These are phyloP conservation scores for Silene uniflora DNA, from an alignment of 148 eudicot species.

Conservation along the genomic window DNA sequence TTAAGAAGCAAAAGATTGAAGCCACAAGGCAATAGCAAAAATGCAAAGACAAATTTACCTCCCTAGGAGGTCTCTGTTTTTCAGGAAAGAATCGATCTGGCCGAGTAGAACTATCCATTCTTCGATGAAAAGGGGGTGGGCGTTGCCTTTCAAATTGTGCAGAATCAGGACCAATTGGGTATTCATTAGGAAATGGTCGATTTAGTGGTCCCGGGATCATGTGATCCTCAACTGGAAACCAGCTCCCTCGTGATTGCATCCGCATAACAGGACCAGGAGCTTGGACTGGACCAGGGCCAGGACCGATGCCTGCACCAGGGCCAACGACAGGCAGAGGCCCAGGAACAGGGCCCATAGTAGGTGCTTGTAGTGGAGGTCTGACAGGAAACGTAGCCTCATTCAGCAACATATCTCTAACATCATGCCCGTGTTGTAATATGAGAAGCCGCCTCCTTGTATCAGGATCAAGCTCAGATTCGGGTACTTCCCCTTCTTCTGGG, in stretches of 20 bases:
- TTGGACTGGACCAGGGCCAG: slow-evolving; percentile 31
- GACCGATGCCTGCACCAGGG: slow-evolving; percentile 19
- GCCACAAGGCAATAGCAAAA: not conserved
- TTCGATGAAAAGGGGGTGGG: slow-evolving; percentile 50
- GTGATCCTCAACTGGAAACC: slow-evolving; percentile 77
- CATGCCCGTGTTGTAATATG: slow-evolving; percentile 92
- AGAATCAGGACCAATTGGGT: slow-evolving; percentile 44
- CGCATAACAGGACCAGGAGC: slow-evolving; percentile 43
- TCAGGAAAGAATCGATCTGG: slow-evolving; percentile 50
- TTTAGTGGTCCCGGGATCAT: slow-evolving; percentile 52
- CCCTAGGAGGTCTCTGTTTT: slow-evolving; percentile 62
- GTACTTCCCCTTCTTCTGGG: slow-evolving; percentile 96
- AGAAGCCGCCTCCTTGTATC: slow-evolving; percentile 96
- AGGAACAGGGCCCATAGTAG: slow-evolving; percentile 33
- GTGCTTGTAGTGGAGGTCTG: slow-evolving; percentile 56
- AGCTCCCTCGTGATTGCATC: slow-evolving; percentile 59
- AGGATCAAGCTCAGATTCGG: slow-evolving; percentile 96
- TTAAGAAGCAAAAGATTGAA: too few species aligned
- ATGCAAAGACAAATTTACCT: slow-evolving; percentile 40
- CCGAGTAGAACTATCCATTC: slow-evolving; percentile 45
- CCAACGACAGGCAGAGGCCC: slow-evolving; percentile 16
- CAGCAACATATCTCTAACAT: slow-evolving; percentile 47
- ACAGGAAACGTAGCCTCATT: slow-evolving; percentile 61
- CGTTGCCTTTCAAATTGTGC: slow-evolving; percentile 54
- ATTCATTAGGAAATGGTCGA: slow-evolving; percentile 47